phyloP scores from a whole-genome alignment of 2,329 filamentous ascomycete species.

The Pestalotiopsis sp. region DNA sequence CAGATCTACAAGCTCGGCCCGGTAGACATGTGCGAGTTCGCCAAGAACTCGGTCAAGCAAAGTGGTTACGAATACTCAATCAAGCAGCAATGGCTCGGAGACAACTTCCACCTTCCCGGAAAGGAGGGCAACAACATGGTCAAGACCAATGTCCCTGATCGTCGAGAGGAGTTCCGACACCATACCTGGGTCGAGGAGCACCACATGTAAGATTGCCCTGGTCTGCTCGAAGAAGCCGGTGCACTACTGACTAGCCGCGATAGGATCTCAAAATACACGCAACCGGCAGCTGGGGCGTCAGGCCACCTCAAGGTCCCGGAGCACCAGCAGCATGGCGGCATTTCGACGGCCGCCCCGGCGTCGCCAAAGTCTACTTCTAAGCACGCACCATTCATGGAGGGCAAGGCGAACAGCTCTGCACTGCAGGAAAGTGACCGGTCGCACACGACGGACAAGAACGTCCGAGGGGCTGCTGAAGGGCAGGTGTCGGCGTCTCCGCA shows the following conservation, averaged over 20 bases:
- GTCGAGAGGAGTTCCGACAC: constrained; percentile 85
- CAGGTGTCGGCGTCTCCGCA: constrained; percentile 18
- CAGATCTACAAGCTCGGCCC: constrained; percentile 98
- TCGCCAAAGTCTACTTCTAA: constrained; percentile 35
- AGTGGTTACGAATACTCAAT: constrained; percentile 89
- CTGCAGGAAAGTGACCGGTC: constrained; percentile 18
- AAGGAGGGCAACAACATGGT: constrained; percentile 87
- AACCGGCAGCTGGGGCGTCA: constrained; percentile 22
- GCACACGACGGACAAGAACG: constrained; percentile 23
- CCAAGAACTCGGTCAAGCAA: constrained; percentile 93
- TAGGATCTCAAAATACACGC: constrained; percentile 28
- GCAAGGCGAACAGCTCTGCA: constrained; percentile 12
- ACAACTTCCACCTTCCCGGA: constrained; percentile 75
- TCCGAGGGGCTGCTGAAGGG: constrained; percentile 26
- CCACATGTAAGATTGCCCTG: constrained; percentile 66
- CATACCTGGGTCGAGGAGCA: constrained; percentile 84
- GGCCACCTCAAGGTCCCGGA: constrained; percentile 21
- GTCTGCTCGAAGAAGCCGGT: not conserved
- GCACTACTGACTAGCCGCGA: not conserved
- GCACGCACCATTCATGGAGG: constrained; percentile 28
- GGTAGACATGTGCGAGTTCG: constrained; percentile 97
- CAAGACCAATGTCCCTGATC: constrained; percentile 95
- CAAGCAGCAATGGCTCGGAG: constrained; percentile 90
- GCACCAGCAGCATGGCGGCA: constrained; percentile 23
- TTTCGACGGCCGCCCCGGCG: constrained; percentile 13